Percentiles rank a stretch among this genome's conserved stretches.
These are phyloP conservation scores for Viola pubescens DNA, from an alignment of 441 rosid genomes.

Conservation along the genomic window DNA sequence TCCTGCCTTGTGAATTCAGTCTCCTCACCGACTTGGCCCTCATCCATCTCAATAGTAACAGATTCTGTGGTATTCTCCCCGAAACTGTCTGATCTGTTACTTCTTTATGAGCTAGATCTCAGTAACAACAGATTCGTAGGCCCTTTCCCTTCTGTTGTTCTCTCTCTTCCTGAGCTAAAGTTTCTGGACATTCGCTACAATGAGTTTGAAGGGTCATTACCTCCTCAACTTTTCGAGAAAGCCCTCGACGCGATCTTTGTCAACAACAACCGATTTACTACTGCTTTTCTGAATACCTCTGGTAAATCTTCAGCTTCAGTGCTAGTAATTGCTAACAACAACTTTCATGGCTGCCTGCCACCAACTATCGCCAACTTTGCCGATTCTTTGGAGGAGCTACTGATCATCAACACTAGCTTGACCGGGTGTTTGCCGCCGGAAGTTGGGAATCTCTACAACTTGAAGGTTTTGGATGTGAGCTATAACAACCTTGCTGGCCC, in stretches of 20 bases:
- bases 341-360: conserved; percentile 74
- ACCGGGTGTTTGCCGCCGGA: conserved; percentile 78
- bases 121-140: conserved; percentile 85
- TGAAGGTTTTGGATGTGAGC: conserved; percentile 74
- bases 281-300: conserved; percentile 37
- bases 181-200: conserved; percentile 78
- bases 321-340: conserved; percentile 74
- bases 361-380: conserved; percentile 58
- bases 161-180: conserved; percentile 49
- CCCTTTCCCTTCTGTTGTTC: conserved; percentile 57
- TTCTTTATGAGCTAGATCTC: conserved; percentile 73
- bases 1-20: conserved; percentile 67
- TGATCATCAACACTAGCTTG: conserved; percentile 54
- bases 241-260: conserved; percentile 76
- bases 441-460: conserved; percentile 65
- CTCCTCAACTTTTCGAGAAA: conserved; percentile 58
- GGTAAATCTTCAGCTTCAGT: conserved; percentile 49
- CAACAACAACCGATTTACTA: conserved; percentile 64
- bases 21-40: conserved; percentile 61
- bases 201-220: conserved; percentile 80
- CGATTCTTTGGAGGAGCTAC: conserved; percentile 56
- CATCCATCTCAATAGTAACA: conserved; percentile 73
- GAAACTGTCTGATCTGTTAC: conserved; percentile 47
- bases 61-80: conserved; percentile 72
- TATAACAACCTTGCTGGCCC: conserved; percentile 59